Conservation (phyloP, 2,329 filamentous ascomycete species). For the Ascosphaera apis region DNA sequence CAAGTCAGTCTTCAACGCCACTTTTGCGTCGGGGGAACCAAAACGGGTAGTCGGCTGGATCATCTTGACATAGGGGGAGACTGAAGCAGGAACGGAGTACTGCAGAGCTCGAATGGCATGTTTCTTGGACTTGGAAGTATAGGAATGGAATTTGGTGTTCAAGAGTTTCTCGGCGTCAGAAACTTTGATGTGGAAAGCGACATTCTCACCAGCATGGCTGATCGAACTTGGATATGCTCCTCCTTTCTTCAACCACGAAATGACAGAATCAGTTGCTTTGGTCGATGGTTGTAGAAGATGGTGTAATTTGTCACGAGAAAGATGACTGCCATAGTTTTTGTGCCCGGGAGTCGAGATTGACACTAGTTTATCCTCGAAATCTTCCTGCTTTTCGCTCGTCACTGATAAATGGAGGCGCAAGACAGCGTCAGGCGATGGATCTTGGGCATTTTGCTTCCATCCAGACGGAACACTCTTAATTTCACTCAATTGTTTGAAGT, state of each 20-base stretch:
- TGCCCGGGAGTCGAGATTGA: constrained; percentile 39
- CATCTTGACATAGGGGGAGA: constrained; percentile 33
- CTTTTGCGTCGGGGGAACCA: constrained; percentile 24
- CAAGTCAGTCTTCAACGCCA: constrained; percentile 12
- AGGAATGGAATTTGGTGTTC: constrained; percentile 34
- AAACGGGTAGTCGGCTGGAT: constrained; percentile 45
- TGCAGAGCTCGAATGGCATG: constrained; percentile 30
- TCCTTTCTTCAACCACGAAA: constrained; percentile 31
- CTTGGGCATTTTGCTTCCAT: constrained; percentile 12
- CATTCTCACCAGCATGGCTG: constrained; percentile 34
- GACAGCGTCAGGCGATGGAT: constrained; percentile 14
- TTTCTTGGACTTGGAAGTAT: constrained; percentile 20
- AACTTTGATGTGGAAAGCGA: constrained; percentile 27
- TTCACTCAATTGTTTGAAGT: constrained; percentile 11
- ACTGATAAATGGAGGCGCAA: constrained; percentile 29
- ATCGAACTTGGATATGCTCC: constrained; percentile 25
- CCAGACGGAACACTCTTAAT: constrained; percentile 11
- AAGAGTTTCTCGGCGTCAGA: constrained; percentile 31
- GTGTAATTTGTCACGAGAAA: constrained; percentile 37
- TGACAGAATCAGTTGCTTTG: constrained; percentile 25
- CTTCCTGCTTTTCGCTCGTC: constrained; percentile 23
- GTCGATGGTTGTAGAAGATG: constrained; percentile 28
- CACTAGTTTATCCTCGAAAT: constrained; percentile 35
- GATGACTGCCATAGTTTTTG: constrained; percentile 35
- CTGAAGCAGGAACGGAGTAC: constrained; percentile 37